These are phyloP conservation scores for Ceratonia siliqua DNA, from an alignment of 306 rosid genomes.

Conservation along the genomic window DNA sequence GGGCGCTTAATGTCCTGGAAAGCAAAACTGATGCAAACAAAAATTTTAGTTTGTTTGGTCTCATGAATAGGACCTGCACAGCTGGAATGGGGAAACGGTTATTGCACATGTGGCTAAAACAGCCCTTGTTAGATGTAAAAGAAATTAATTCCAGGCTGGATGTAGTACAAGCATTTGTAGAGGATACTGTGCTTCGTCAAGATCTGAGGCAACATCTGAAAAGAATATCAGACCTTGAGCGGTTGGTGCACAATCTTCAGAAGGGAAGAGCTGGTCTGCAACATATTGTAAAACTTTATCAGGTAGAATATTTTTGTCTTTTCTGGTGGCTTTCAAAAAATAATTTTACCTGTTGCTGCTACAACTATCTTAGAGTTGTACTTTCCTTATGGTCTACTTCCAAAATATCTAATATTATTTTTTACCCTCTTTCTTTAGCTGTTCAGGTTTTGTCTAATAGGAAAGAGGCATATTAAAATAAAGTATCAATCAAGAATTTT, in stretches of 20 bases:
- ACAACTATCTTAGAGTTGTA: constrained; percentile 24
- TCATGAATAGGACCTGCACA: constrained; percentile 94
- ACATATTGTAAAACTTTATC: constrained; percentile 93
- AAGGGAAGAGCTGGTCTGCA: constrained; percentile 86
- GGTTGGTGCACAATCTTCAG: constrained; percentile 72
- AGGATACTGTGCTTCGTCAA: constrained; percentile 79
- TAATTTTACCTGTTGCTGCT: constrained; percentile 9
- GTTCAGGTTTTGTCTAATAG: constrained; percentile 1
- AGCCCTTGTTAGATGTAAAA: constrained; percentile 78
- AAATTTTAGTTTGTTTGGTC: constrained; percentile 95
- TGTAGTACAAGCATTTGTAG: constrained; percentile 91
- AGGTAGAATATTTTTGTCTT: constrained; percentile 48
- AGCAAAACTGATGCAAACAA: constrained; percentile 95
- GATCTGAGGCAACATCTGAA: constrained; percentile 88
- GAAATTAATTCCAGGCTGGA: constrained; percentile 86
- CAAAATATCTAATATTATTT: constrained; percentile 11
- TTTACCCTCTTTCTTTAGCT: not conserved
- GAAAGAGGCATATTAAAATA: not conserved
- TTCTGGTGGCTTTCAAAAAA: constrained; percentile 18
- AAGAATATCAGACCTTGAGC: constrained; percentile 89
- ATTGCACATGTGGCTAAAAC: constrained; percentile 93
- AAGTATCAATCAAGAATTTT: constrained; percentile 18
- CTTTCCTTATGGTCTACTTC: constrained; percentile 32
- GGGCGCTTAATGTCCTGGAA: constrained; percentile 88
- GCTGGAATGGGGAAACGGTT: constrained; percentile 98